Percentiles rank a stretch among this genome's conserved stretches.
Evolutionary conservation across 768 basidiomycete genomes (phyloP).

Genomic region (Cyclocybe cylindracea): DNA sequence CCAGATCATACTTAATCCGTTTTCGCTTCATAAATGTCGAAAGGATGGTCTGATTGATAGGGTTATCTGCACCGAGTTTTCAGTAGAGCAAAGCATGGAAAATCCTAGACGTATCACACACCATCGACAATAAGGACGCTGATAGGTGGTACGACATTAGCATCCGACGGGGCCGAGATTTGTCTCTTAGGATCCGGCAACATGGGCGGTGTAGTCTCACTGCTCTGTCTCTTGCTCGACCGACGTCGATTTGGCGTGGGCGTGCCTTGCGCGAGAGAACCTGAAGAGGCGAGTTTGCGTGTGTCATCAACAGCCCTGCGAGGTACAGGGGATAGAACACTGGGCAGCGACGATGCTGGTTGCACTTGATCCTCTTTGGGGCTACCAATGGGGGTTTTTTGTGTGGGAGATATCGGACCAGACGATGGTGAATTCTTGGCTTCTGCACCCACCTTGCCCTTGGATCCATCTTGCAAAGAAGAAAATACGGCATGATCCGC

Average conservation of each 20-base stretch:
- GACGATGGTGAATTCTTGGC: not conserved
- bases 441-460: not conserved
- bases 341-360: slow-evolving; percentile 7
- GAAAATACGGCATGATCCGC: slow-evolving; percentile 29
- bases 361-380: slow-evolving; percentile 5
- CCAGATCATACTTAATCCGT: slow-evolving; percentile 92
- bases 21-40: slow-evolving; percentile 97
- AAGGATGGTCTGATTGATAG: slow-evolving; percentile 96
- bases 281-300: slow-evolving; percentile 7
- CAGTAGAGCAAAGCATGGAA: slow-evolving; percentile 8
- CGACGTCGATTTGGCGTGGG: not conserved
- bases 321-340: slow-evolving; percentile 13
- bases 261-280: not conserved
- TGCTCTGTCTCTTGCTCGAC: slow-evolving; percentile 21
- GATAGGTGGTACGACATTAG: slow-evolving; percentile 90
- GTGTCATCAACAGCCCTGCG: slow-evolving; percentile 12
- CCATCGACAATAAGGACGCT: slow-evolving; percentile 98
- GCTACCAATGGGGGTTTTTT: not conserved
- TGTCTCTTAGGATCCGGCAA: slow-evolving; percentile 43
- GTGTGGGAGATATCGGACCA: not conserved
- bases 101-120: slow-evolving; percentile 35
- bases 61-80: slow-evolving; percentile 71
- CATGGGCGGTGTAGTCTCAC: slow-evolving; percentile 6
- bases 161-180: slow-evolving; percentile 43
- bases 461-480: slow-evolving; percentile 30